phyloP scores from a whole-genome alignment of 345 rosid genomes.

The Rhizophora apiculata region DNA sequence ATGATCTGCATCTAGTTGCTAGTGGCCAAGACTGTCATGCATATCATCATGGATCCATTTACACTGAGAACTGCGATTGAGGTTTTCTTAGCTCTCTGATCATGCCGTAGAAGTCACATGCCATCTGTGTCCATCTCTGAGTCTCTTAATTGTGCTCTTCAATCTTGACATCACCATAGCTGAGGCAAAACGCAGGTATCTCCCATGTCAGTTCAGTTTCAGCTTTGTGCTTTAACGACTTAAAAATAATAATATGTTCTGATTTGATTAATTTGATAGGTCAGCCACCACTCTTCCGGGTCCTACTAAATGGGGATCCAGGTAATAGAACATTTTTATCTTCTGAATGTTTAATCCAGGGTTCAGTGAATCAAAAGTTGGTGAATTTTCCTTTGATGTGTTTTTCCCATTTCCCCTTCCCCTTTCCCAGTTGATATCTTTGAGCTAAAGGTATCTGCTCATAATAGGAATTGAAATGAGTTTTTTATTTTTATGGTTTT shows the following conservation, averaged over 20 bases:
- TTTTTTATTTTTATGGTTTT: no score
- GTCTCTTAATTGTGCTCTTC: not conserved
- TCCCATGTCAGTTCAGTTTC: not conserved
- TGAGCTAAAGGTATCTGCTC: no score
- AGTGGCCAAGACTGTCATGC: not conserved
- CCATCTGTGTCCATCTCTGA: no score
- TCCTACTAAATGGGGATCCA: no score
- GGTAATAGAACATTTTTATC: not conserved
- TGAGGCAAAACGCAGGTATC: conserved; percentile 4
- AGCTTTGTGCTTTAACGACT: not conserved
- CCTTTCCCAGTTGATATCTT: not conserved
- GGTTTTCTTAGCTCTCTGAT: not conserved
- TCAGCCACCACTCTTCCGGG: not conserved
- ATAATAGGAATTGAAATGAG: no score
- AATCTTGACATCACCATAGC: not conserved
- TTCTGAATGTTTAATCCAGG: not conserved
- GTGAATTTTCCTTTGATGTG: not conserved
- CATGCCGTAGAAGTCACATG: not conserved
- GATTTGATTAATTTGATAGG: not conserved
- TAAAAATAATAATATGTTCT: not conserved
- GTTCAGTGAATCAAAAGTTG: not conserved
- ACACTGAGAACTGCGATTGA: not conserved
- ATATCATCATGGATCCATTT: not conserved
- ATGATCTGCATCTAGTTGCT: not conserved
- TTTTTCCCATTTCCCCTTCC: not conserved